Evolutionary conservation across 2,329 filamentous ascomycete species (phyloP), one percentile per base, ranked within the genome.

Genomic region (Sphaerulina populicola): DNA sequence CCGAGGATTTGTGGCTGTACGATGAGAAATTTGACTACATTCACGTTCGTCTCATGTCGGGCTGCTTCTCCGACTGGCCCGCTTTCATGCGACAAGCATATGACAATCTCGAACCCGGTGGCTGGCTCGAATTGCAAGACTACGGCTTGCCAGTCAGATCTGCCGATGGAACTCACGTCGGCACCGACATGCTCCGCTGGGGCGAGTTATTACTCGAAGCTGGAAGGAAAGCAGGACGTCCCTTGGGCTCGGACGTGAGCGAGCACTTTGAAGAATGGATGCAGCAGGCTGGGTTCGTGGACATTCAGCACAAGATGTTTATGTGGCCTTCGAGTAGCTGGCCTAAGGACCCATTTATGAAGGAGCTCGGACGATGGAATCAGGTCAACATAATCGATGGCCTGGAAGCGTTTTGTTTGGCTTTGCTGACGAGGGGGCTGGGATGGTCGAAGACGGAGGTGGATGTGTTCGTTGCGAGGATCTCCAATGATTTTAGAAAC

Each of bases 1-100:
- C 76, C 45, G 78, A 82, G 56, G 71, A 77, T 42, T 72, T 77
- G 7, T 85, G 81, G 81, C 65, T 73, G 23, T 78, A 76, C 44
- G 66, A 71, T 3, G 69, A 75, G 47, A 64, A 64, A 11, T 81
- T 78, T 60, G 79, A 83, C 62, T 73, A 77, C 55, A 74, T 83
- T 73, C 71, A 76, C 73, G 60, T 72, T 67, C 59, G 74, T 61
- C 60, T 75, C 69, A 71, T 78, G 71, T 59, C 71, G 57, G 73
- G 72, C 23, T 71, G 74, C 29, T 71, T 85, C 37, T 67, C 71
- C n/a, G 71, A 83, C 58, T 80, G 78, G 64, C 68, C 68, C 3
- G 66, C 66, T 18, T 65, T 82, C 42, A 60, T 79, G 15, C 63
- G 69, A 15, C 70, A 73, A 42, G 70, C 79, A 4, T 76, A 77